A percentile compares a stretch with the other conserved stretches of the same genome.
Evolutionary conservation across 768 basidiomycete genomes (phyloP).

Genomic region (Amanita rubescens): DNA sequence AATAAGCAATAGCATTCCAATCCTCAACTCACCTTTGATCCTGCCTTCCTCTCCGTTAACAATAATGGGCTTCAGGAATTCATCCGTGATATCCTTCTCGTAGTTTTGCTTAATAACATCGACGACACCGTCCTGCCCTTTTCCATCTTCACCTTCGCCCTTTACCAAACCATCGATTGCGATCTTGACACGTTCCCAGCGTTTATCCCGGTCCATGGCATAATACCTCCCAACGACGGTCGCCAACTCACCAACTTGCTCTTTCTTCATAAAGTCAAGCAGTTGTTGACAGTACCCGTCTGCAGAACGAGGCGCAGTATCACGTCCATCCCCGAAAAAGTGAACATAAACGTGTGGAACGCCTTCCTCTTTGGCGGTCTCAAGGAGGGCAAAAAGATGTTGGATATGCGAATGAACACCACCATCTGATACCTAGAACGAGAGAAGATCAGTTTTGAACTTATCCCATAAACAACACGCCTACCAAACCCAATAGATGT

Average conservation of each 20-base stretch:
- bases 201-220: conserved; percentile 95
- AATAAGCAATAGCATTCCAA: not conserved
- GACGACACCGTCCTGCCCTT: conserved; percentile 49
- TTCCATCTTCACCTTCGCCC: conserved; percentile 51
- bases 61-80: conserved; percentile 94
- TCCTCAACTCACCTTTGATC: conserved; percentile 56
- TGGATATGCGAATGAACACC: conserved; percentile 95
- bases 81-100: conserved; percentile 82
- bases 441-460: not conserved
- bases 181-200: conserved; percentile 90
- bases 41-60: conserved; percentile 72
- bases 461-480: conserved; percentile 19
- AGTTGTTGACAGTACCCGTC: conserved; percentile 72
- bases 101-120: conserved; percentile 71
- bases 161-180: conserved; percentile 80
- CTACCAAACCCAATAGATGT: conserved; percentile 82
- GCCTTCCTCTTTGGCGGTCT: conserved; percentile 79
- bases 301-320: conserved; percentile 85
- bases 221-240: conserved; percentile 90
- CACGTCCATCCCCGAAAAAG: conserved; percentile 92
- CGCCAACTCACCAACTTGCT: conserved; percentile 72
- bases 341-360: conserved; percentile 87
- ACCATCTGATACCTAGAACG: conserved; percentile 75
- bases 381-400: conserved; percentile 85
- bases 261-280: conserved; percentile 68